phyloP scores from a whole-genome alignment of 257 asterid species.

The Nicotiana knightiana region DNA sequence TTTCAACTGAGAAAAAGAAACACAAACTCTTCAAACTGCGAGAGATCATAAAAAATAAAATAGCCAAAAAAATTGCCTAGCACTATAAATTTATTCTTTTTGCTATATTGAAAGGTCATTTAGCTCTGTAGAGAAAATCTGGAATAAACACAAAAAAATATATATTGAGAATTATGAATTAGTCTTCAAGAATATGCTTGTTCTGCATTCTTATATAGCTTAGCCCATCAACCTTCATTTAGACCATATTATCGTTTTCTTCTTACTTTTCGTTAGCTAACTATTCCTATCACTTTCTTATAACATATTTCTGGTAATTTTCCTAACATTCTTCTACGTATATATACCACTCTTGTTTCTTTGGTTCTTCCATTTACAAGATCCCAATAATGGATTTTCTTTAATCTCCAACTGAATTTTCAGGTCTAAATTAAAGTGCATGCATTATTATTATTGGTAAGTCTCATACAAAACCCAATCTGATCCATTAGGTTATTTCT shows the following conservation, averaged over 20 bases:
- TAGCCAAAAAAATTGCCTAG: not conserved
- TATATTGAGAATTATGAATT: not conserved
- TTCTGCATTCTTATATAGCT: not conserved
- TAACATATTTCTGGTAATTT: not conserved
- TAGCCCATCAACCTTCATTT: not conserved
- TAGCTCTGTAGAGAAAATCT: not conserved
- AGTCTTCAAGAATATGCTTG: not conserved
- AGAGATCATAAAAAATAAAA: not conserved
- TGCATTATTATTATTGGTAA: not conserved
- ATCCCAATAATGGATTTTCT: not conserved
- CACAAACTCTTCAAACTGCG: not conserved
- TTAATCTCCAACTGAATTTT: not conserved
- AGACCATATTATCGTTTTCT: not conserved
- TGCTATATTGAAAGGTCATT: constrained; percentile 3
- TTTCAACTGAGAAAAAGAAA: not conserved
- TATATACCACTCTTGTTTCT: not conserved
- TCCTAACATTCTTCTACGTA: not conserved
- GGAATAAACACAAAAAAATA: not conserved
- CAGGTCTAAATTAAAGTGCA: not conserved
- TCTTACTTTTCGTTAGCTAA: not conserved
- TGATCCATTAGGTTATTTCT: not conserved
- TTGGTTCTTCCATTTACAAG: not conserved
- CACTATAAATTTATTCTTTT: not conserved
- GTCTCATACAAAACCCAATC: not conserved
- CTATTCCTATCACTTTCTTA: not conserved